Conservation (phyloP, 2,329 filamentous ascomycete species). For the Epichloe bromicola region DNA sequence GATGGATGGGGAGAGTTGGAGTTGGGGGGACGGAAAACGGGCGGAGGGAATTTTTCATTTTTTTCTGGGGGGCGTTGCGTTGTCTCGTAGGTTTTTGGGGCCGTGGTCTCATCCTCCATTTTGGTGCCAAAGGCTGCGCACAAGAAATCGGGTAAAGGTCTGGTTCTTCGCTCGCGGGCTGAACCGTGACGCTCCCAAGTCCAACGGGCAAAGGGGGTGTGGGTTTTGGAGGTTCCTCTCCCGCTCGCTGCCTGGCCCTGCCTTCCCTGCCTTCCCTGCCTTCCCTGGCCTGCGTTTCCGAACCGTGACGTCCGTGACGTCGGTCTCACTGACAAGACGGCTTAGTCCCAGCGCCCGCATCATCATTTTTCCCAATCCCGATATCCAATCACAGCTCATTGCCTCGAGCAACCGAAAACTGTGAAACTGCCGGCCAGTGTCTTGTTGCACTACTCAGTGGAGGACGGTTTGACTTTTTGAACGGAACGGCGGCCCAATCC, state of each 20-base stretch:
- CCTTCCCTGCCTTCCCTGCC: neutral
- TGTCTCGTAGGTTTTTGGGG: slow-evolving; percentile 26
- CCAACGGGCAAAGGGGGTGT: slow-evolving; percentile 10
- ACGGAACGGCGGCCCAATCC: too few relatives aligned
- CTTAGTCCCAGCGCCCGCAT: slow-evolving; percentile 3
- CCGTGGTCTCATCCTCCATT: slow-evolving; percentile 27
- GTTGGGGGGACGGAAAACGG: slow-evolving; percentile 12
- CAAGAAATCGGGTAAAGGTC: slow-evolving; percentile 23
- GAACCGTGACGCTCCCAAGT: slow-evolving; percentile 14
- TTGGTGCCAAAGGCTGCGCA: slow-evolving; percentile 27
- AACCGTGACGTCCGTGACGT: neutral
- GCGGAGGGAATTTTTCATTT: slow-evolving; percentile 19
- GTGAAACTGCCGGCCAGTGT: too few relatives aligned
- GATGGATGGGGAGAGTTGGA: slow-evolving; percentile 8
- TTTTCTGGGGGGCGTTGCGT: slow-evolving; percentile 16
- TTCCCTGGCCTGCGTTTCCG: neutral
- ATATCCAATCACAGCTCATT: neutral
- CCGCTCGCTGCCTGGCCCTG: neutral
- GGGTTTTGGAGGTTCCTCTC: slow-evolving; percentile 7
- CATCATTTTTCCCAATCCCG: slow-evolving; percentile 5
- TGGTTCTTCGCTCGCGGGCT: slow-evolving; percentile 7
- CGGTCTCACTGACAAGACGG: neutral
- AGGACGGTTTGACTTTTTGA: too few relatives aligned
- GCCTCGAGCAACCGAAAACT: neutral
- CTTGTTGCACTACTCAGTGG: too few relatives aligned